Evolutionary conservation across 2,329 filamentous ascomycete species (phyloP), one percentile per base, ranked within the genome.

Genomic region (Ascocoryne sarcoides): DNA sequence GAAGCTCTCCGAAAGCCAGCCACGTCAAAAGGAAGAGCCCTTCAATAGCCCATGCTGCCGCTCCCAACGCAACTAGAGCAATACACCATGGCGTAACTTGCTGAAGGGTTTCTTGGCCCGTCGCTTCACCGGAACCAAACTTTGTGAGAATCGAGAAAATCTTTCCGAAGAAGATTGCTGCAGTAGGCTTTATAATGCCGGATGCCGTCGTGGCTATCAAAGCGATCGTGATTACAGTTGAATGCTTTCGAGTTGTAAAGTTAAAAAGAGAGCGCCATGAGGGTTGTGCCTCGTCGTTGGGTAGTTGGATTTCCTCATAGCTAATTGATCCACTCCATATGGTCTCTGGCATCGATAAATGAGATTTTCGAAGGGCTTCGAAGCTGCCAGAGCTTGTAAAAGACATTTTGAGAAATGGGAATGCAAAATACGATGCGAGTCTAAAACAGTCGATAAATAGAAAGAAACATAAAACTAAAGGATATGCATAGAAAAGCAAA

Each of bases 1-100:
- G 86, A 2, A 86, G 54, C 60, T 95, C 89, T 10, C 89, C 85
- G 59, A 92, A 92, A 0, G 73, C 58, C 20, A 90, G 67, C 79
- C 89, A 95, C 0, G 75, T 60, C 1, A 71, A 69, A 52, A 87
- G 80, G 50, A 86, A 83, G 2, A 71, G 57, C 3, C 75, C 73
- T 50, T 84, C 81, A 12, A 80, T 62, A 0, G 87, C 33, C 76
- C 84, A 90, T 34, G 75, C 79, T 0, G 65, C 72, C 0, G 66
- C 59, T 0, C 82, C 86, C 0, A 95, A 60, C 0, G 66, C 70
- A 0, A 77, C 61, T 32, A 95, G 63, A 18, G 76, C 71, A 18
- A 81, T 50, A 34, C 78, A 80, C 64, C 78, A 81, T 31, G 60
- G 68, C 0, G 73, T 70, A 1, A 86, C 69, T 2, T 69, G 62